phyloP scores from a whole-genome alignment of 805 yeast species.

The Starmerella apicola region DNA sequence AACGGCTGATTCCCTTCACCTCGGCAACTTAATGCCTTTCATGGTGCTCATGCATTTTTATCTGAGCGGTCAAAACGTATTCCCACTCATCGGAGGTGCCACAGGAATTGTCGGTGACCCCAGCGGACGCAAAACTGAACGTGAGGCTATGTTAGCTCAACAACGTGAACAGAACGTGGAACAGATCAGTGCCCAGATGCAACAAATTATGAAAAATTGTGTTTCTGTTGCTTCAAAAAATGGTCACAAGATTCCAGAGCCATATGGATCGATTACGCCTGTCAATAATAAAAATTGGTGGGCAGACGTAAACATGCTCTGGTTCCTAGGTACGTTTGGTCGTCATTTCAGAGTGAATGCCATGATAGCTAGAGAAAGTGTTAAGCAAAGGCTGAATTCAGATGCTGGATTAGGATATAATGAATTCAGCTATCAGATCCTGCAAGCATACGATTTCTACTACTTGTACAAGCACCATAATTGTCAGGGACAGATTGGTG shows the following conservation, averaged over 20 bases:
- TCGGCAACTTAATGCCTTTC: slow-evolving; percentile 82
- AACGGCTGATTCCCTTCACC: slow-evolving; percentile 74
- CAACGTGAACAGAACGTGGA: slow-evolving; percentile 45
- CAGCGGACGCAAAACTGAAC: slow-evolving; percentile 73
- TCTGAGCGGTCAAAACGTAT: slow-evolving; percentile 72
- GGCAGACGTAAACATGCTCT: slow-evolving; percentile 61
- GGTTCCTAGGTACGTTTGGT: slow-evolving; percentile 67
- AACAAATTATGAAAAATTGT: slow-evolving; percentile 48
- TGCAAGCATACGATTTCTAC: slow-evolving; percentile 91
- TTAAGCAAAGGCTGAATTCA: slow-evolving; percentile 56
- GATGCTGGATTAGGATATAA: slow-evolving; percentile 79
- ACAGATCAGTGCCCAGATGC: slow-evolving; percentile 51
- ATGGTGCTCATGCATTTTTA: slow-evolving; percentile 75
- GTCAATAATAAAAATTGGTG: slow-evolving; percentile 79
- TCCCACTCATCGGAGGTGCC: slow-evolving; percentile 63
- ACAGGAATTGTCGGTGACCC: slow-evolving; percentile 97
- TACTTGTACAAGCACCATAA: slow-evolving; percentile 49
- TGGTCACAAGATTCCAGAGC: slow-evolving; percentile 18
- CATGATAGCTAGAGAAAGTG: slow-evolving; percentile 83
- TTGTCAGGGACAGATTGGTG: slow-evolving; percentile 75
- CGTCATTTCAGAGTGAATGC: slow-evolving; percentile 65
- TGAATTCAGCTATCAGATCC: slow-evolving; percentile 83
- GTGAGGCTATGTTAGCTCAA: slow-evolving; percentile 43
- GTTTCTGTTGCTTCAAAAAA: slow-evolving; percentile 47
- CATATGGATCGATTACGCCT: slow-evolving; percentile 32